Evolutionary conservation across 768 basidiomycete genomes (phyloP), one percentile per base, ranked within the genome.

Genomic region (Suillus subaureus): DNA sequence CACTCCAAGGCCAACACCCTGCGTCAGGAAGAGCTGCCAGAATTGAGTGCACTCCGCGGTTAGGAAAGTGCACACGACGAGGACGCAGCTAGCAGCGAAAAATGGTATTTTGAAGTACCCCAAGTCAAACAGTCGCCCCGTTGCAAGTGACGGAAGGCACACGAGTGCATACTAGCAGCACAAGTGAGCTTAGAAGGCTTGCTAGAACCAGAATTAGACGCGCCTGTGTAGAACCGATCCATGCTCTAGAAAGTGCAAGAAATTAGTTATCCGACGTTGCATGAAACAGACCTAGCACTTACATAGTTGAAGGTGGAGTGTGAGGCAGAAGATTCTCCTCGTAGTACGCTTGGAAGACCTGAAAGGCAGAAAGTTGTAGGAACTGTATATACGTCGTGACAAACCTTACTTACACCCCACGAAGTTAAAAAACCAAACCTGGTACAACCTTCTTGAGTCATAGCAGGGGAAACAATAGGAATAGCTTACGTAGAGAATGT

Each of bases 161-260:
- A 85, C 77, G 0, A 90, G 80, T 9, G 89, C 80, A 69, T 88
- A 89, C 89, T 91, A 18, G 4, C 2, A 39, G 23, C 54, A 13
- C 23, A 18, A 21, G 15, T 58, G 21, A 51, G 33, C 26, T 15
- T 28, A 55, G 12, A 18, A 49, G 40, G 56, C 33, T 63, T 45
- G 43, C 49, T 31, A 54, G 55, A 47, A 52, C 52, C 2, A 18
- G 42, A 60, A 21, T 16, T 40, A 65, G 26, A 66, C 71, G 6
- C 47, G 86, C 90, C 79, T 92, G 91, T n/a, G 89, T 78, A 0
- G 91, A 93, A 6, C 91, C 91, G 40, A 93, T 93, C 91, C 91
- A 93, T 52, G 91, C 85, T 56, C 91, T 92, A 66, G 31, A 23
- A 55, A 65, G 8, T 18, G 18, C 28, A 54, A 35, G 31, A 31